A percentile compares a stretch with the other conserved stretches of the same genome.
phyloP scores from a whole-genome alignment of 805 yeast species.

The Saturnispora saitoi region DNA sequence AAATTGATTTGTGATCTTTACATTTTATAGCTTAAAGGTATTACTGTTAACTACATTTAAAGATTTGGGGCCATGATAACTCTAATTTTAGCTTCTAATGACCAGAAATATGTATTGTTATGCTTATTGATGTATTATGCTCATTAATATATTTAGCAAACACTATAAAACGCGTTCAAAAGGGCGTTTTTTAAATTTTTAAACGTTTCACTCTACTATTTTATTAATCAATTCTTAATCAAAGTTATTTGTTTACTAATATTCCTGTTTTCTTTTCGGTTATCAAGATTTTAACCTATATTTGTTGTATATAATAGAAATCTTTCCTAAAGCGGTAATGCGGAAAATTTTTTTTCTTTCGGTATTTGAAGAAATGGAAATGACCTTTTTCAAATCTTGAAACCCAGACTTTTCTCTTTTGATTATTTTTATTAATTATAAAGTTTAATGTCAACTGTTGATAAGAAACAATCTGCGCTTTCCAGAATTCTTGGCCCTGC shows the following conservation, averaged over 20 bases:
- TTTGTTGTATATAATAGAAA: neutral
- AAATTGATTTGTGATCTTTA: too few relatives aligned
- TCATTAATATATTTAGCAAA: neutral
- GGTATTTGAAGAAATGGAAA: neutral
- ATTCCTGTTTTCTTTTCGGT: too few relatives aligned
- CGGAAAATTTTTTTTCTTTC: neutral
- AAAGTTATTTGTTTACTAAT: too few relatives aligned
- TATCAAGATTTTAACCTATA: neutral
- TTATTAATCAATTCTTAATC: too few relatives aligned
- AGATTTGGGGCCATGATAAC: too few relatives aligned
- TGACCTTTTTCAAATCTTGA: neutral
- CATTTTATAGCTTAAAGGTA: too few relatives aligned
- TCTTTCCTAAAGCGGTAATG: neutral
- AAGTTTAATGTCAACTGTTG: slow-evolving; percentile 29
- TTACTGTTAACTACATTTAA: too few relatives aligned
- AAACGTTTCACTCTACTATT: neutral
- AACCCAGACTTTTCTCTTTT: neutral
- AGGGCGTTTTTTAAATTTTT: neutral
- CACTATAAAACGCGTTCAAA: neutral
- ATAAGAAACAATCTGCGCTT: slow-evolving; percentile 78
- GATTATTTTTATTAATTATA: neutral
- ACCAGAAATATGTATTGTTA: neutral
- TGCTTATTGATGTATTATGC: neutral
- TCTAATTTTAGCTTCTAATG: neutral
- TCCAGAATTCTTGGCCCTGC: slow-evolving; percentile 98